These are phyloP conservation scores for Paradendryphiella salina DNA, from an alignment of 2,329 filamentous ascomycete genomes.

Conservation along the genomic window DNA sequence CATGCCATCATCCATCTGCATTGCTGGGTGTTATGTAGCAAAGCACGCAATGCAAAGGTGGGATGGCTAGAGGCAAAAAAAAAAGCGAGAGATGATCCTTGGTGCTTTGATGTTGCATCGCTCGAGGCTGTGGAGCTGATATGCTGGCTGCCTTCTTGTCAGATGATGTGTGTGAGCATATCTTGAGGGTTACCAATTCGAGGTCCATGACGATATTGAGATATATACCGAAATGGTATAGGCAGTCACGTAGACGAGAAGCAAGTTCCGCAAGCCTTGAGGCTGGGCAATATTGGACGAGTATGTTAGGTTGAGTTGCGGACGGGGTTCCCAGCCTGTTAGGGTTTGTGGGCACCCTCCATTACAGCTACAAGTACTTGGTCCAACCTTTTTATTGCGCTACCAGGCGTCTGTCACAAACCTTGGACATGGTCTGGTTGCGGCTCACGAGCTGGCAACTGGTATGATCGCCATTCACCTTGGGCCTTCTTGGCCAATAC, in stretches of 20 bases:
- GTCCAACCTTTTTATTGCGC: neutral
- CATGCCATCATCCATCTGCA: neutral
- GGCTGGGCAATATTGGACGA: neutral
- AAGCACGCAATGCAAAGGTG: neutral
- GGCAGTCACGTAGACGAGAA: neutral
- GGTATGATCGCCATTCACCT: slow-evolving; percentile 10
- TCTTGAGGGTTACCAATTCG: too few species aligned
- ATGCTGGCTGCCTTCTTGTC: neutral
- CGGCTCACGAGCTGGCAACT: slow-evolving; percentile 10
- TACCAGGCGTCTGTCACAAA: too few species aligned
- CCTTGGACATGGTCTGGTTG: neutral
- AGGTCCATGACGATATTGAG: neutral
- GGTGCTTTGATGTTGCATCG: neutral
- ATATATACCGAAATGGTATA: neutral
- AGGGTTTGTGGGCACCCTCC: slow-evolving; percentile 1
- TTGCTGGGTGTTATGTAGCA: neutral
- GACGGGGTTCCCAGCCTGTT: neutral
- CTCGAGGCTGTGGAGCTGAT: neutral
- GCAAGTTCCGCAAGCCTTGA: too few species aligned
- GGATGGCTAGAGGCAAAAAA: neutral
- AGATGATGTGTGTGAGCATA: too few species aligned
- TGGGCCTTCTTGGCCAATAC: slow-evolving; percentile 7
- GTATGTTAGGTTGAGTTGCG: neutral
- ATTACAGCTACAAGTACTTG: neutral
- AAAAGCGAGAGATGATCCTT: slow-evolving; percentile 2